Percentiles rank a stretch among this genome's conserved stretches.
Evolutionary conservation across 2,329 filamentous ascomycete genomes (phyloP).

Genomic region (Verticillium dahliae): DNA sequence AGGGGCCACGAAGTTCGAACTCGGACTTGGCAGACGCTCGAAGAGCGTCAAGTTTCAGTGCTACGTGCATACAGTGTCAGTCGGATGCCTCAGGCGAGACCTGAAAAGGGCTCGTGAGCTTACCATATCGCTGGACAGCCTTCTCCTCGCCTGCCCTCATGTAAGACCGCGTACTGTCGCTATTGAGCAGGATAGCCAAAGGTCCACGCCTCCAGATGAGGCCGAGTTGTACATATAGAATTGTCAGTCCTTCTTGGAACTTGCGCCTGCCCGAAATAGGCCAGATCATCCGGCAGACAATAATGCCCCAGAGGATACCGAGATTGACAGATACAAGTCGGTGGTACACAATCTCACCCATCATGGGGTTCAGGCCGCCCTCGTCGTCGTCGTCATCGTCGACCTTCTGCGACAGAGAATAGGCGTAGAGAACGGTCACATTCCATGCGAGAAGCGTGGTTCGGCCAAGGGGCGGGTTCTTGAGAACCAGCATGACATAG

Average conservation of each 20-base stretch:
- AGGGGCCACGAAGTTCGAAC: constrained; percentile 82
- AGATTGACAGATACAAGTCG: constrained; percentile 79
- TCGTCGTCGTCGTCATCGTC: constrained; percentile 83
- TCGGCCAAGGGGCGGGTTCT: constrained; percentile 82
- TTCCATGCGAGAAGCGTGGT: constrained; percentile 97
- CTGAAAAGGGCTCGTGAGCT: constrained; percentile 4
- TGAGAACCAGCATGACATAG: constrained; percentile 78
- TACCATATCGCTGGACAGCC: constrained; percentile 71
- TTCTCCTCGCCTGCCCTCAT: constrained; percentile 85
- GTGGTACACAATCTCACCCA: constrained; percentile 82
- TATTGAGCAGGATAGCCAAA: constrained; percentile 63
- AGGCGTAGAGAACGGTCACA: constrained; percentile 87
- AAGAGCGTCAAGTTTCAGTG: constrained; percentile 65
- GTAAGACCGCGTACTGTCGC: constrained; percentile 56
- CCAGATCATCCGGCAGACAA: constrained; percentile 86
- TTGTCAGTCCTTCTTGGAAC: constrained; percentile 79
- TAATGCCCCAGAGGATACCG: constrained; percentile 86
- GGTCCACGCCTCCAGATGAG: constrained; percentile 95
- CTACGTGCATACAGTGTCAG: constrained; percentile 17
- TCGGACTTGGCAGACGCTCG: constrained; percentile 71
- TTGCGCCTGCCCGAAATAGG: constrained; percentile 85
- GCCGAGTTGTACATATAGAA: constrained; percentile 92
- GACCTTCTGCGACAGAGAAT: constrained; percentile 76
- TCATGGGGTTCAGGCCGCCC: constrained; percentile 75
- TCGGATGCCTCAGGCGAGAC: not conserved